Conservation (phyloP, 176 grass and related monocot genomes). For the Echinochloa phyllopogon region DNA sequence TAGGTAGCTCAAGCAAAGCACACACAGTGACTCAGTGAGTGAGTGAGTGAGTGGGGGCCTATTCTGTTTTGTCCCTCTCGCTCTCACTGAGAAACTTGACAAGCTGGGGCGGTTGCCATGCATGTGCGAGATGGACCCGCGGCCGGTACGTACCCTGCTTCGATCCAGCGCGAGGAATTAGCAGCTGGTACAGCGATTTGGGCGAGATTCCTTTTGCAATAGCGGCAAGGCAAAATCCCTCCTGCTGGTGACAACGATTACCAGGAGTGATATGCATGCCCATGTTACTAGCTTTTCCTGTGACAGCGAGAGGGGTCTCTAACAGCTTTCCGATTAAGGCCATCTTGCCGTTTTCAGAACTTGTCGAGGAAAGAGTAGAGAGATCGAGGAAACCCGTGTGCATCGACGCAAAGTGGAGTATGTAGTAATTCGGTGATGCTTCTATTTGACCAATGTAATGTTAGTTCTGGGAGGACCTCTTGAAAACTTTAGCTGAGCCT, state of each 20-base stretch:
- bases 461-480: neutral
- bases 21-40: neutral
- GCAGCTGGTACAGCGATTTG: neutral
- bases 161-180: neutral
- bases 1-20: constrained; percentile 47
- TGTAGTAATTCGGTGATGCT: neutral
- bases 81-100: neutral
- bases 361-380: neutral
- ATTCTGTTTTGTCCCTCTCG: constrained; percentile 21
- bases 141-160: neutral
- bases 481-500: neutral
- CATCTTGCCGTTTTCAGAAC: neutral
- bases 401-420: neutral
- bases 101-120: neutral
- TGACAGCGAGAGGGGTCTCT: neutral
- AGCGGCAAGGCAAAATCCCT: constrained; percentile 28
- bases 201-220: constrained; percentile 30
- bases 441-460: neutral
- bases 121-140: neutral
- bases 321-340: neutral
- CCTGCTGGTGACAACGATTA: neutral
- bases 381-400: neutral
- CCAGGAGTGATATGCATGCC: neutral
- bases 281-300: constrained; percentile 2
- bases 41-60: neutral